phyloP scores from a whole-genome alignment of 2,329 filamentous ascomycete genomes.

The Hortaea sp. region DNA sequence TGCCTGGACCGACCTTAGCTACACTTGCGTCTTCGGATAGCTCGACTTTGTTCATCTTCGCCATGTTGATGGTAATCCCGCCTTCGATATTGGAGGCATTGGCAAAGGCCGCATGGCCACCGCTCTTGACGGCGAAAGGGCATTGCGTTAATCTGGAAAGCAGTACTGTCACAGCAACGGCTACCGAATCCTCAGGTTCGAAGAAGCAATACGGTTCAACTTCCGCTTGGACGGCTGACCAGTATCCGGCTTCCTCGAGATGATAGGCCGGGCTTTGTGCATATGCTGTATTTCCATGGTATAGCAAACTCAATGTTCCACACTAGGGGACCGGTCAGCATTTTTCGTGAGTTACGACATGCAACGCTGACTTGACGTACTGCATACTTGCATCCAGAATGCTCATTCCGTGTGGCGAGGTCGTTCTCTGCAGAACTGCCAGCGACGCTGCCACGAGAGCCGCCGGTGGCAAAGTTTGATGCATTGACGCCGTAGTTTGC shows the following conservation, averaged over 20 bases:
- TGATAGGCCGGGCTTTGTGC: no score
- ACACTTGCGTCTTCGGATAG: conserved; percentile 7
- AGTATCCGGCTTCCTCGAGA: conserved; percentile 2
- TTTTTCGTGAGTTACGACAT: no score
- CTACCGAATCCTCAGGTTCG: conserved; percentile 1
- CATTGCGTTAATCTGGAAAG: conserved; percentile 6
- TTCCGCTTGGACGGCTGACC: conserved; percentile 6
- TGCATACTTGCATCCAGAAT: no score
- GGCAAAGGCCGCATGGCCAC: conserved; percentile 17
- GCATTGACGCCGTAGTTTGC: no score
- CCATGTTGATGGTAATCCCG: conserved; percentile 18
- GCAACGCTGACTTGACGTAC: no score
- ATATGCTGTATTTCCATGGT: no score
- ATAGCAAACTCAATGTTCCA: no score
- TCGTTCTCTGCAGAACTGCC: no score
- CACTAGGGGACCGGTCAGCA: no score
- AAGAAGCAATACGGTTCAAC: conserved; percentile 10
- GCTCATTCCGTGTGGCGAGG: no score
- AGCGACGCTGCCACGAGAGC: no score
- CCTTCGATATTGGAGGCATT: conserved; percentile 15
- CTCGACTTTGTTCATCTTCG: conserved; percentile 9
- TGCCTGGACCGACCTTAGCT: conserved; percentile 11
- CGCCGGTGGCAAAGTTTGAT: no score
- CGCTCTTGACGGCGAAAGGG: conserved; percentile 20
- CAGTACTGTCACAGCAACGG: not conserved